Evolutionary conservation across 495 filamentous ascomycete species (phyloP).

Genomic region (Staphylotrichum tortipilum): DNA sequence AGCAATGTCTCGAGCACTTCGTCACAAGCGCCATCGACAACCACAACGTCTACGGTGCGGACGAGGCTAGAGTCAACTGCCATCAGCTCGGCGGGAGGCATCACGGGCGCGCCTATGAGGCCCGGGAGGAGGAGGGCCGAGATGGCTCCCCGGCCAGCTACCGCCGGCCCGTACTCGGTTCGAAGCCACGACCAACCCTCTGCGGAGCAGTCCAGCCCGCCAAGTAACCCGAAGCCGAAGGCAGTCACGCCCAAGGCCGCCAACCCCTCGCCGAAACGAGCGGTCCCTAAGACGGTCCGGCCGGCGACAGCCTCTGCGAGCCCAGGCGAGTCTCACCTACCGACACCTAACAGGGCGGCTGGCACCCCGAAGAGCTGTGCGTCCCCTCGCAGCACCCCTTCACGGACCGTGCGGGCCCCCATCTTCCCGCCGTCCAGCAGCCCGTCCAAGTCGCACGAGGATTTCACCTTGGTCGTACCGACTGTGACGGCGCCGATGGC

Average conservation of each 20-base stretch:
- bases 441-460: slow-evolving; percentile 37
- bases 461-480: slow-evolving; percentile 44
- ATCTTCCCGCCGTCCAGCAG: slow-evolving; percentile 15
- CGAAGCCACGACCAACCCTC: slow-evolving; percentile 37
- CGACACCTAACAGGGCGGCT: slow-evolving; percentile 28
- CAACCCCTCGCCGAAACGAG: slow-evolving; percentile 35
- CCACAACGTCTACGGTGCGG: slow-evolving; percentile 31
- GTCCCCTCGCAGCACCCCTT: slow-evolving; percentile 35
- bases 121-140: slow-evolving; percentile 44
- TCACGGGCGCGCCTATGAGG: slow-evolving; percentile 49
- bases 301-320: slow-evolving; percentile 38
- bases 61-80: slow-evolving; percentile 31
- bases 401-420: slow-evolving; percentile 17
- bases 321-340: slow-evolving; percentile 35
- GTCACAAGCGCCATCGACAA: slow-evolving; percentile 34
- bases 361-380: slow-evolving; percentile 18
- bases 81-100: slow-evolving; percentile 36
- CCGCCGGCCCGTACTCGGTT: slow-evolving; percentile 51
- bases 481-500: slow-evolving; percentile 13
- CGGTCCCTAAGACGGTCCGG: slow-evolving; percentile 28
- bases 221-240: slow-evolving; percentile 26
- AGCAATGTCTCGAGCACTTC: slow-evolving; percentile 39
- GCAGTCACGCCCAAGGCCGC: slow-evolving; percentile 34
- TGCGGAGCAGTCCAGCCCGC: slow-evolving; percentile 33
- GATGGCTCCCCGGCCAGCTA: slow-evolving; percentile 43